phyloP scores from a whole-genome alignment of 805 yeast genomes.

The Starmerella gropengiesseri region DNA sequence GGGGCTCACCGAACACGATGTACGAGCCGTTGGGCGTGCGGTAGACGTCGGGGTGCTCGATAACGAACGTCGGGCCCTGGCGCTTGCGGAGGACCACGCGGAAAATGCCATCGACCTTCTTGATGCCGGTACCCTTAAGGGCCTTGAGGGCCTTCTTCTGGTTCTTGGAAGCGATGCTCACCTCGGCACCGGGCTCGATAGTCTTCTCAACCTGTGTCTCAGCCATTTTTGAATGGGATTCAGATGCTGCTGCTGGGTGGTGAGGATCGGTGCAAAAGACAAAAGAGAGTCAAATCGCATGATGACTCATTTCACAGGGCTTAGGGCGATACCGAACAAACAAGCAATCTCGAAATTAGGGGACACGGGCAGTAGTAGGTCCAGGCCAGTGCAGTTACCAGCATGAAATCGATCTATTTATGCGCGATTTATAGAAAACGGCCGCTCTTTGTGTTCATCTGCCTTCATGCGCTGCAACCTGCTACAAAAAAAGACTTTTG shows the following conservation, averaged over 20 bases:
- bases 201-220: conserved; percentile 43
- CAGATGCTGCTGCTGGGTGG: not conserved
- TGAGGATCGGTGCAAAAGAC: not conserved
- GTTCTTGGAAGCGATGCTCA: conserved; percentile 71
- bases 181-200: conserved; percentile 57
- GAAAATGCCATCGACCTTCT: conserved; percentile 81
- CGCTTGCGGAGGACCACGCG: conserved; percentile 93
- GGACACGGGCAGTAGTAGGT: no score
- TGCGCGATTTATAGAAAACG: no score
- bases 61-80: conserved; percentile 82
- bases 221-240: conserved; percentile 6
- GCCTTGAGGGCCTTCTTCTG: conserved; percentile 93
- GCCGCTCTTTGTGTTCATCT: no score
- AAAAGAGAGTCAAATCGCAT: no score
- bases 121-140: conserved; percentile 77
- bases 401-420: no score
- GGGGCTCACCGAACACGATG: conserved; percentile 96
- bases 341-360: no score
- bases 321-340: no score
- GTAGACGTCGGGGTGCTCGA: conserved; percentile 91
- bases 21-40: conserved; percentile 86
- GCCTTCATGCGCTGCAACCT: no score
- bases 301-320: no score
- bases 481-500: no score
- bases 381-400: no score